These are phyloP conservation scores for Cornus suecica DNA, from an alignment of 148 eudicot genomes.

Conservation along the genomic window DNA sequence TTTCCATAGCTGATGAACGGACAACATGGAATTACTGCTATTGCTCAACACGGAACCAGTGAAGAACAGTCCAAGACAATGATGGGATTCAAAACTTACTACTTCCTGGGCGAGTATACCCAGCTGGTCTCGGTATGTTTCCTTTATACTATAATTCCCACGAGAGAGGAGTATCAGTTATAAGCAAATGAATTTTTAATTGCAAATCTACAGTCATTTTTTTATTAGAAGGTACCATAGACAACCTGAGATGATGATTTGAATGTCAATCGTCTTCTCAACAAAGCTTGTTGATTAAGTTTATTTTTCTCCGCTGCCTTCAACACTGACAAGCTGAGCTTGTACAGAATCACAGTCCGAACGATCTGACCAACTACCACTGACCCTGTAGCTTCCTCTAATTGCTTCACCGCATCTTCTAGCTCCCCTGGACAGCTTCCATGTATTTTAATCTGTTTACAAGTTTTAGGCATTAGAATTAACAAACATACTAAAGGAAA, in stretches of 20 bases:
- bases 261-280: conserved; percentile 31
- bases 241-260: conserved; percentile 40
- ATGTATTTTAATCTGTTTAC: conserved; percentile 76
- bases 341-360: conserved; percentile 83
- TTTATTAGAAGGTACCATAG: not conserved
- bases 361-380: conserved; percentile 76
- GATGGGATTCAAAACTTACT: conserved; percentile 27
- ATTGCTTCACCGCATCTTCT: conserved; percentile 61
- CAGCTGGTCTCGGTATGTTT: conserved; percentile 20
- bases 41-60: not conserved
- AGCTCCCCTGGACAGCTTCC: conserved; percentile 66
- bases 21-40: not conserved
- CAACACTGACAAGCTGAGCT: conserved; percentile 75
- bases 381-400: conserved; percentile 70
- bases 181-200: not conserved
- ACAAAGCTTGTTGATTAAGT: conserved; percentile 37
- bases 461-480: not conserved
- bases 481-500: not conserved
- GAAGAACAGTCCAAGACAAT: not conserved
- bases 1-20: not conserved
- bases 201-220: not conserved
- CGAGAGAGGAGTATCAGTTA: not conserved
- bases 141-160: conserved; percentile 30
- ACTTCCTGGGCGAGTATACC: conserved; percentile 37
- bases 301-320: conserved; percentile 84